These are phyloP conservation scores for Aschersonia sp. DNA, from an alignment of 2,329 filamentous ascomycete species.

Conservation along the genomic window DNA sequence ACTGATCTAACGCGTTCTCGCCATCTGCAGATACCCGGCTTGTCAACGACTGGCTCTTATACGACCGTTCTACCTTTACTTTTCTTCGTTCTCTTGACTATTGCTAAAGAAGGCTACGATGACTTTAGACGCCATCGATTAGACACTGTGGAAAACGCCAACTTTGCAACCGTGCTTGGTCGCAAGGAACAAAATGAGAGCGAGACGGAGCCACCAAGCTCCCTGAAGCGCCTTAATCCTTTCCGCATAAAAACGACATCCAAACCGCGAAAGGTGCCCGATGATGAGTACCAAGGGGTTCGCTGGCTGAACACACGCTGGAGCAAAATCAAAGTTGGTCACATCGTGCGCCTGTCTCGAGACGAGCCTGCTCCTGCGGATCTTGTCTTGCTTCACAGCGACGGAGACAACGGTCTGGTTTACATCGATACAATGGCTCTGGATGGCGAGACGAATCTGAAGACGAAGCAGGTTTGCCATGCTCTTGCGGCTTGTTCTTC, in stretches of 20 bases:
- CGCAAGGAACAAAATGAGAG: conserved; percentile 18
- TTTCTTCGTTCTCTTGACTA: conserved; percentile 68
- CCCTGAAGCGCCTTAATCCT: conserved; percentile 16
- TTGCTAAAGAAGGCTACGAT: conserved; percentile 78
- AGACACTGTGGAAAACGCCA: conserved; percentile 67
- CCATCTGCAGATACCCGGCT: conserved; percentile 38
- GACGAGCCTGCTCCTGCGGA: conserved; percentile 78
- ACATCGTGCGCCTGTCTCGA: conserved; percentile 36
- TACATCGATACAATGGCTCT: conserved; percentile 78
- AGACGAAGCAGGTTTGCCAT: conserved; percentile 56
- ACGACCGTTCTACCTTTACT: conserved; percentile 62
- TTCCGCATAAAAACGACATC: conserved; percentile 15
- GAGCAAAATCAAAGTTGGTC: conserved; percentile 33
- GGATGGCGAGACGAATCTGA: conserved; percentile 71
- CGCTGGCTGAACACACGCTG: conserved; percentile 37
- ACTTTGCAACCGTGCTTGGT: conserved; percentile 30
- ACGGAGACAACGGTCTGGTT: conserved; percentile 64
- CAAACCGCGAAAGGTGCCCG: conserved; percentile 18
- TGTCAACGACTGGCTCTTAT: conserved; percentile 62
- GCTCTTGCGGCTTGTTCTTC: conserved; percentile 43
- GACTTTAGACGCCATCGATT: conserved; percentile 68
- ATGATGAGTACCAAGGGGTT: conserved; percentile 45
- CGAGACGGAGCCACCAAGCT: conserved; percentile 9
- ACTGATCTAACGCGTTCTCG: not conserved
- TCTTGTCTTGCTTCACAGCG: conserved; percentile 61